These are phyloP conservation scores for Pluteus cervinus DNA, from an alignment of 768 basidiomycete genomes.

Conservation along the genomic window DNA sequence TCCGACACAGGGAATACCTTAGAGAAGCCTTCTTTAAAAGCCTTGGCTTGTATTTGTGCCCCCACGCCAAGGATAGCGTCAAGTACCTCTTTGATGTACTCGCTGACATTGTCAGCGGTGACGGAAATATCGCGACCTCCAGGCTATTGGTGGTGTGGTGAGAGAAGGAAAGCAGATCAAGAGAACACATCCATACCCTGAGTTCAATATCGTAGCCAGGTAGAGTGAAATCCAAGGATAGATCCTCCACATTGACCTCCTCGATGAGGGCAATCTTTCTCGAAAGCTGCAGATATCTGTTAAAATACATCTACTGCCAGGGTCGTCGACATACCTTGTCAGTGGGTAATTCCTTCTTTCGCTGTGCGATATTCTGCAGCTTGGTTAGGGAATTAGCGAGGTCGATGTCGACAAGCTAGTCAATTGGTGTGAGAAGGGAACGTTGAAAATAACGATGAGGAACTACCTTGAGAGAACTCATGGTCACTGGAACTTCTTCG, in stretches of 20 bases:
- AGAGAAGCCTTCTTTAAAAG: conserved; percentile 92
- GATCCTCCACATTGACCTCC: conserved; percentile 71
- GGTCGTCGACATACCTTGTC: conserved; percentile 44
- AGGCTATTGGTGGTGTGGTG: conserved; percentile 37
- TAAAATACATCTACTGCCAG: neutral
- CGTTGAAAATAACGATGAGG: neutral
- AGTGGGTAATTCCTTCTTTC: conserved; percentile 31
- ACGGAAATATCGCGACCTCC: conserved; percentile 77
- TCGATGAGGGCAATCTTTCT: conserved; percentile 55
- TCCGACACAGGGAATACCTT: conserved; percentile 94
- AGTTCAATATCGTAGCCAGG: conserved; percentile 95
- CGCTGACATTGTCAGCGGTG: conserved; percentile 81
- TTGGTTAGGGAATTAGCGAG: conserved; percentile 84
- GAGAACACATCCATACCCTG: conserved; percentile 41
- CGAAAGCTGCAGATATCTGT: conserved; percentile 30
- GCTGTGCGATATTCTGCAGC: conserved; percentile 60
- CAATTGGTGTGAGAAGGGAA: conserved; percentile 7
- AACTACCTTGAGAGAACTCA: conserved; percentile 75
- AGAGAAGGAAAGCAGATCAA: neutral
- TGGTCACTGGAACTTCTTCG: conserved; percentile 76
- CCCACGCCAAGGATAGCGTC: conserved; percentile 86
- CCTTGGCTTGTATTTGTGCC: conserved; percentile 70
- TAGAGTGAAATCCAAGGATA: conserved; percentile 92
- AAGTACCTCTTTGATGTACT: conserved; percentile 83
- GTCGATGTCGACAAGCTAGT: conserved; percentile 74